Evolutionary conservation across 2,329 filamentous ascomycete species (phyloP), one percentile per base, ranked within the genome.

Genomic region (Alternaria sp.): DNA sequence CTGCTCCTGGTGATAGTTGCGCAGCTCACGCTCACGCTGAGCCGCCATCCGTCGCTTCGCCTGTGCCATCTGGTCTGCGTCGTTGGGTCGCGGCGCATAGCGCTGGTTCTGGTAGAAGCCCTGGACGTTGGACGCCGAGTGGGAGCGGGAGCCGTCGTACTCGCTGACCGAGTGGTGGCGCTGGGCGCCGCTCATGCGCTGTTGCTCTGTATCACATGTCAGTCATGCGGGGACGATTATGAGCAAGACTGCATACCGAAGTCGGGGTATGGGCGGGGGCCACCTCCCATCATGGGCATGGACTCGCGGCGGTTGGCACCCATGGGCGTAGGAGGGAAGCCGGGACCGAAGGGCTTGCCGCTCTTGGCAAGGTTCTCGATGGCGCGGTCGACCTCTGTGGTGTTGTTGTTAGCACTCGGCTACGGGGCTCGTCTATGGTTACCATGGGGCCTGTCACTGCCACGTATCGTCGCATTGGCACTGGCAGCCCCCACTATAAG

Each of bases 1-100:
- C 88, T 99, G 95, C 88, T 99, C 95, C 84, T 97, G 96, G 85
- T 99, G 95, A 84, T 98, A 97, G 84, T 98, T 99, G 83, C 95
- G 93, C 82, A 99, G 90, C 85, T 99, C 95, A 83, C 94, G 92
- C 86, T 99, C 95, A 83, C 95, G 92, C 85, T 98, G 95, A 81
- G 95, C 95, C 77, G 95, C 95, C 92, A 98, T 96, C 86, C 94
- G 92, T 85, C 95, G 93, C 88, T 98, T 98, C 76, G 93, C 94
- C 89, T 98, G 95, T 87, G 97, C 92, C 89, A 97, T 93, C 84
- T 97, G 94, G 84, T 98, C 95, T 81, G 93, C 92, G 85, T 98
- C 95, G 85, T 87, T 94, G 83, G 86, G 93, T 83, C 85, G 93
- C 85, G 85, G 88, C 82, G 94, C 93, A 82, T 96, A 95, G 60